Base-by-base conservation (phyloP, 108 stramenopile genomes). In the Halocafeteria seosinensis region DNA sequence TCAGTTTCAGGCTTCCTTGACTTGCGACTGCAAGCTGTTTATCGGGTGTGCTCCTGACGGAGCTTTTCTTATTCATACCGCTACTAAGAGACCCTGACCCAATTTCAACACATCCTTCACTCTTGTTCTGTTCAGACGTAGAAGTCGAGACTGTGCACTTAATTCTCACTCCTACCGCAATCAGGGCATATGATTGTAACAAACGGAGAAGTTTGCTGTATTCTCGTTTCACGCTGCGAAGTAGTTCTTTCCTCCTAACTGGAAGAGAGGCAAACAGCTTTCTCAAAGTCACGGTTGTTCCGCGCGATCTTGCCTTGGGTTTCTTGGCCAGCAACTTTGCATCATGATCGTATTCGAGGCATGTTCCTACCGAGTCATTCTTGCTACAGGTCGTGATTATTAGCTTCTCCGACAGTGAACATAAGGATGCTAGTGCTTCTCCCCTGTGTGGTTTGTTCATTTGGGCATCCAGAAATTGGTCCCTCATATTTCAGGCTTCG, bases 401-500 rank as follows among this genome's bases (percentile, higher is more conserved):
- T 27, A 81, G 59, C 28, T 34, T 42, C 1, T 73, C 80, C 21
- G 73, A 55, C 2, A 80, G 71, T 33, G 77, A 78, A 36, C 76
- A 78, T 35, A 81, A 55, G 17, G 80, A 74, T n/a, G 73, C 61
- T 34, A 81, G 71, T 12, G 80, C 80, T 57, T 81, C 80, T 8
- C 80, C 80, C 17, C 76, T 58, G 60, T 25, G 55, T 0, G 17
- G 13, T 28, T 50, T 13, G 21, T 32, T 12, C 21, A 12, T 37
- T 5, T 59, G 2, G n/a, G n/a, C n/a, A n/a, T n/a, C n/a, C n/a
- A n/a, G n/a, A n/a, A n/a, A n/a, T n/a, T n/a, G n/a, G n/a, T n/a
- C n/a, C n/a, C n/a, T n/a, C n/a, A n/a, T n/a, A n/a, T n/a, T n/a
- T n/a, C n/a, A n/a, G n/a, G n/a, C n/a, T n/a, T n/a, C n/a, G n/a